Evolutionary conservation across 2,329 filamentous ascomycete species (phyloP), one percentile per base, ranked within the genome.

Genomic region (Thielaviopsis euricoi): DNA sequence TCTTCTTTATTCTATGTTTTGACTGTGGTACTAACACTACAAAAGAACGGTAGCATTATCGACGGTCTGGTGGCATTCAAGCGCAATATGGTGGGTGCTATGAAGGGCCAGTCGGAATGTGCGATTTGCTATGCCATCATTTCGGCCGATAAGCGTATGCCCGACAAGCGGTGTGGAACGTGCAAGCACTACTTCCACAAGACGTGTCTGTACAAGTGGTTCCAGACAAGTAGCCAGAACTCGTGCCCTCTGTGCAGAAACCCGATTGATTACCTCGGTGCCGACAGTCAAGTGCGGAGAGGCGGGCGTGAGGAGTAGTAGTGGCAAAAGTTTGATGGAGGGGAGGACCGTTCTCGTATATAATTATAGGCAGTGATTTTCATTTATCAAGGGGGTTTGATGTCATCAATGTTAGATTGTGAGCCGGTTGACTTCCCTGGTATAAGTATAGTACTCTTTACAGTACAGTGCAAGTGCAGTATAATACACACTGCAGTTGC

Each of bases 41-140:
- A 43, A 53, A 62, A 80, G 76, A 91, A 93, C 65, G 89, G 89
- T 57, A 87, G 81, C 67, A 81, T 98, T 59, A 86, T 90, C 57
- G 91, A 97, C 64, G 93, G 90, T 1, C 74, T 98, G 29, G 77
- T 84, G 13, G 83, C 88, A 9, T 97, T 95, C 76, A 82, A 87
- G 62, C 81, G 85, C 62, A 97, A 97, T 68, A 85, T 98, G 13
- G 80, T 85, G 15, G 88, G 89, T 1, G 87, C 88, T 3, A 77
- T 98, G 63, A 93, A 95, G 72, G 93, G 90, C 40, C 90, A 97
- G 71, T 87, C 80, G 21, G 93, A 98, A 70, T 98, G 93, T 67
- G 89, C 93, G 10, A 97, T 97, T 67, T 97, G 91, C 74, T 97
- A 97, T 73, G 89, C 85, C 60, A 89, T 98, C 66, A 88, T 98